phyloP scores from a whole-genome alignment of 2,329 filamentous ascomycete genomes.

The Teratosphaeria gauchensis region DNA sequence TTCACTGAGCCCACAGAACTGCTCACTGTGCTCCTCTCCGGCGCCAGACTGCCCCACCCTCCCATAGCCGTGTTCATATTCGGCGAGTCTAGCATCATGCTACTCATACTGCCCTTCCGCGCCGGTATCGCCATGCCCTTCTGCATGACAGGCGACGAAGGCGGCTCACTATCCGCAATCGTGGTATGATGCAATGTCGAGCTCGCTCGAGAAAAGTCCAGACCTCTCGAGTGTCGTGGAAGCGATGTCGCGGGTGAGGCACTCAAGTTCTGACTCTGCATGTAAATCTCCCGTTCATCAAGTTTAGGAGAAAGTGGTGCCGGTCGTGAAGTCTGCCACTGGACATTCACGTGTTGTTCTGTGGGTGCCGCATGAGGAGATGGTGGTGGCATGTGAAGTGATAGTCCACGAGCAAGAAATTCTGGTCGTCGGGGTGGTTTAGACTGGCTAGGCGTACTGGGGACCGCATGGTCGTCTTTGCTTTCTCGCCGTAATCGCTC shows the following conservation, averaged over 20 bases:
- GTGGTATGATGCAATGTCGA: slow-evolving; percentile 95
- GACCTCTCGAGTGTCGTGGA: slow-evolving; percentile 75
- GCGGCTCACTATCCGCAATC: slow-evolving; percentile 81
- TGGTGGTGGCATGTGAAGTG: slow-evolving; percentile 55
- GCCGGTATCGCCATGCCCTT: slow-evolving; percentile 52
- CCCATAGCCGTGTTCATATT: slow-evolving; percentile 31
- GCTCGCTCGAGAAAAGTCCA: slow-evolving; percentile 88
- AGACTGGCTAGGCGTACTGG: slow-evolving; percentile 47
- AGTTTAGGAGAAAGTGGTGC: slow-evolving; percentile 14
- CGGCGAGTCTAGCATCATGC: slow-evolving; percentile 51
- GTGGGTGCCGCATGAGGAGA: background rate
- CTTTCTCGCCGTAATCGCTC: slow-evolving; percentile 23
- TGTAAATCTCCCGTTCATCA: slow-evolving; percentile 30
- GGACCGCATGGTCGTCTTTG: slow-evolving; percentile 37
- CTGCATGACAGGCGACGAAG: slow-evolving; percentile 79
- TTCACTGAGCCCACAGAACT: slow-evolving; percentile 75
- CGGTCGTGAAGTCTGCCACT: slow-evolving; percentile 1
- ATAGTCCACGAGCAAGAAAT: slow-evolving; percentile 54
- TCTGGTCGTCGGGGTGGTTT: slow-evolving; percentile 45
- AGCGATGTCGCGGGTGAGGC: slow-evolving; percentile 73
- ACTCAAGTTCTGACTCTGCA: slow-evolving; percentile 31
- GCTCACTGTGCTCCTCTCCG: slow-evolving; percentile 62
- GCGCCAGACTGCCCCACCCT: slow-evolving; percentile 19
- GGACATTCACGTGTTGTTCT: background rate
- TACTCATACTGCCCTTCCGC: slow-evolving; percentile 35